A percentile compares a stretch with the other conserved stretches of the same genome.
phyloP scores from a whole-genome alignment of 1,284 basidiomycete genomes.

The Heliocybe sulcata region DNA sequence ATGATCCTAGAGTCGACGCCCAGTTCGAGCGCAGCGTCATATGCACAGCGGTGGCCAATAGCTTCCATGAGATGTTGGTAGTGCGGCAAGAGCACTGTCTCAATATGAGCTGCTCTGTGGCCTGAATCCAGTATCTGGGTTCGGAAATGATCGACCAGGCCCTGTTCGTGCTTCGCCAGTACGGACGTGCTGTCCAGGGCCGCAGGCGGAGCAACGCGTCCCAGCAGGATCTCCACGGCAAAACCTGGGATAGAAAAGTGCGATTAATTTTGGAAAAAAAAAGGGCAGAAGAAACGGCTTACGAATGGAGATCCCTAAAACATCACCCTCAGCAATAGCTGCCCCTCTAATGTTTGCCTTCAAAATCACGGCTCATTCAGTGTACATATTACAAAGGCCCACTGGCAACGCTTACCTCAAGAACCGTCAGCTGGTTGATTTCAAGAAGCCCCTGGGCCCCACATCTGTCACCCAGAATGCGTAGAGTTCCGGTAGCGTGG shows the following conservation, averaged over 20 bases:
- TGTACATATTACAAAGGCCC: no score
- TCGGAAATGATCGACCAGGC: conserved; percentile 22
- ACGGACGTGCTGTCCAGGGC: conserved; percentile 18
- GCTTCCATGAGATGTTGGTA: conserved; percentile 30
- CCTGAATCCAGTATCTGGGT: conserved; percentile 11
- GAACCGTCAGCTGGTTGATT: conserved; percentile 30
- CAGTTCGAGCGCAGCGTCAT: conserved; percentile 33
- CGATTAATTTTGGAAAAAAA: no score
- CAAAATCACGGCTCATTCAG: no score
- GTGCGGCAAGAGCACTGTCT: conserved; percentile 28
- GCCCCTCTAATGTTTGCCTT: conserved; percentile 19
- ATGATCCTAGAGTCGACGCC: conserved; percentile 20
- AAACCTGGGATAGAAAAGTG: conserved; percentile 19
- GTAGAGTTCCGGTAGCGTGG: conserved; percentile 20
- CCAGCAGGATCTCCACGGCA: conserved; percentile 26
- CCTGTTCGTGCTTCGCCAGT: conserved; percentile 29
- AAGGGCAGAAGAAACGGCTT: no score
- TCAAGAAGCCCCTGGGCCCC: conserved; percentile 42
- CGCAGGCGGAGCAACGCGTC: conserved; percentile 20
- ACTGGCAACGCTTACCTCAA: conserved; percentile 10
- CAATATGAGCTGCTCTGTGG: conserved; percentile 26
- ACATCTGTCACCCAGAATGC: conserved; percentile 34
- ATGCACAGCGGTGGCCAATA: conserved; percentile 39
- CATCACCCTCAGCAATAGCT: conserved; percentile 37
- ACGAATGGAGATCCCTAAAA: conserved; percentile 32